phyloP scores from a whole-genome alignment of 495 filamentous ascomycete genomes.

The Penicillium tannophilum region DNA sequence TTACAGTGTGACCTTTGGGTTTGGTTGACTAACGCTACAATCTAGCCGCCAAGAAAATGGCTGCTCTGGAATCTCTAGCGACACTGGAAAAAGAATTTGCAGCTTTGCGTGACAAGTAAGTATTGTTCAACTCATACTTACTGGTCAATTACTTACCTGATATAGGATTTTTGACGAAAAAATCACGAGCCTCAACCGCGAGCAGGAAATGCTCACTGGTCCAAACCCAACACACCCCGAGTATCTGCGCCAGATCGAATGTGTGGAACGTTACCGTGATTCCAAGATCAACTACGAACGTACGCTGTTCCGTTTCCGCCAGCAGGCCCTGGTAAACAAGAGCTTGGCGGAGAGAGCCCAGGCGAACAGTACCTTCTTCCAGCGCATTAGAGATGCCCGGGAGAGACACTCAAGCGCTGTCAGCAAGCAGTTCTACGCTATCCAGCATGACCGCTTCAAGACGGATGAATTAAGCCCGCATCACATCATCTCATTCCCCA shows the following conservation, averaged over 20 bases:
- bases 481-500: conserved; percentile 72
- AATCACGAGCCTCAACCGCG: conserved; percentile 74
- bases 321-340: conserved; percentile 68
- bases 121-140: not conserved
- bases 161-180: conserved; percentile 83
- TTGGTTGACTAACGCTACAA: conserved; percentile 5
- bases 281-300: conserved; percentile 76
- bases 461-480: conserved; percentile 80
- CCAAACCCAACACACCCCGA: conserved; percentile 85
- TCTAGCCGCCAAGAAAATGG: conserved; percentile 74
- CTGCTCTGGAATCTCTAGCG: conserved; percentile 76
- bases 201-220: conserved; percentile 78
- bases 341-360: conserved; percentile 80
- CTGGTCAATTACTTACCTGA: conserved; percentile 18
- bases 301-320: conserved; percentile 68
- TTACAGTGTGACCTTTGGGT: conserved; percentile 47
- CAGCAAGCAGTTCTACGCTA: conserved; percentile 84
- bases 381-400: conserved; percentile 76
- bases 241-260: conserved; percentile 80
- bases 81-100: conserved; percentile 83
- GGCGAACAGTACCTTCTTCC: conserved; percentile 83
- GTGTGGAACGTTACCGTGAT: conserved; percentile 76
- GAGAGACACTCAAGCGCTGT: conserved; percentile 77
- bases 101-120: conserved; percentile 82
- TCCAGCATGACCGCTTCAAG: conserved; percentile 86